These are phyloP conservation scores for Fusarium domesticum DNA, from an alignment of 2,329 filamentous ascomycete species.

Conservation along the genomic window DNA sequence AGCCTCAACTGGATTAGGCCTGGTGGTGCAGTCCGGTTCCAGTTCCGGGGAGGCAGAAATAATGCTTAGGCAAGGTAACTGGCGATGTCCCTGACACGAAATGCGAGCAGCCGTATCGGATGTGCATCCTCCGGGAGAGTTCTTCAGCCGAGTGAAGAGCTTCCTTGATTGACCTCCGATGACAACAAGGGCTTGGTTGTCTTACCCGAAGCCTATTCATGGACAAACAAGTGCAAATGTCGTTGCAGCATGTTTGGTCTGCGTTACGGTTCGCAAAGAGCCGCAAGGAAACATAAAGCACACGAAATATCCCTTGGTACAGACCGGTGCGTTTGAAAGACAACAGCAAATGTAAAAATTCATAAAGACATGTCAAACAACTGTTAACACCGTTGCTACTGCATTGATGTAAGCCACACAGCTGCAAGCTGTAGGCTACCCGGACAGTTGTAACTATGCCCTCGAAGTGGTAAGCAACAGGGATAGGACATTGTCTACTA, in stretches of 20 bases:
- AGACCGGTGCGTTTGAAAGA: too few relatives aligned
- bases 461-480: background rate
- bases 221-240: background rate
- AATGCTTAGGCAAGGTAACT: slow-evolving; percentile 12
- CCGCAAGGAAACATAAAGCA: background rate
- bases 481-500: too few relatives aligned
- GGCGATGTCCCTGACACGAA: slow-evolving; percentile 8
- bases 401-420: background rate
- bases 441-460: background rate
- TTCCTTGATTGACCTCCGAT: background rate
- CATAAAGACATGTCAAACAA: background rate
- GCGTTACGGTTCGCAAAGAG: background rate
- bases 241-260: background rate
- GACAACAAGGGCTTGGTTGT: slow-evolving; percentile 4
- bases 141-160: slow-evolving; percentile 5
- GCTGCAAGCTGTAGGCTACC: background rate
- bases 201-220: background rate
- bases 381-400: background rate
- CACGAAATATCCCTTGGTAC: background rate
- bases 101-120: slow-evolving; percentile 20
- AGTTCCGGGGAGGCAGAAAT: slow-evolving; percentile 10
- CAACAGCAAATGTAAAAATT: too few relatives aligned
- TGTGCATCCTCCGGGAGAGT: slow-evolving; percentile 20
- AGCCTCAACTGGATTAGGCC: background rate
- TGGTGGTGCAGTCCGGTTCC: background rate